Percentiles rank a stretch among this genome's conserved stretches.
Conservation (phyloP, 352 stramenopile species). For the Phytophthora nicotianae region DNA sequence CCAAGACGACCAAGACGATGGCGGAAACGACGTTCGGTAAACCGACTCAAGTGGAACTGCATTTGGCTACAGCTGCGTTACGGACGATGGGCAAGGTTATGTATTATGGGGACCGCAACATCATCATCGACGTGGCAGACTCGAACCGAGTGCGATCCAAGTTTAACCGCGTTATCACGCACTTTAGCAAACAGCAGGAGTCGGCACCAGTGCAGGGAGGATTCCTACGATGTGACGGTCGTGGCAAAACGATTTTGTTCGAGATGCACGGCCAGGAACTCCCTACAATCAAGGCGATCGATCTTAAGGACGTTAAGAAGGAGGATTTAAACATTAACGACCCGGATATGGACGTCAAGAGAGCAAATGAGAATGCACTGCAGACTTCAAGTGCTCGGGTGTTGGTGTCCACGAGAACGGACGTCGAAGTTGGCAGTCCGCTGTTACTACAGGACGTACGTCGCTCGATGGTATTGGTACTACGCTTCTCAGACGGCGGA, state of each 20-base stretch:
- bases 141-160: conserved; percentile 83
- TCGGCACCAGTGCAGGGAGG: conserved; percentile 58
- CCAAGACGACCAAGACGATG: conserved; percentile 64
- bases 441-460: conserved; percentile 52
- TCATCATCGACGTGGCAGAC: conserved; percentile 83
- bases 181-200: conserved; percentile 75
- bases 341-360: conserved; percentile 17
- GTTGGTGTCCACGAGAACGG: conserved; percentile 25
- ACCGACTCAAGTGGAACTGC: conserved; percentile 55
- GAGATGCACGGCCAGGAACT: conserved; percentile 70
- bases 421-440: conserved; percentile 44
- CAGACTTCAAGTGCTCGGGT: conserved; percentile 13
- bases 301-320: conserved; percentile 41
- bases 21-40: conserved; percentile 75
- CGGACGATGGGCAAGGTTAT: conserved; percentile 70
- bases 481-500: conserved; percentile 68
- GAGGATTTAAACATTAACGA: background rate
- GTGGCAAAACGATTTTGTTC: conserved; percentile 74
- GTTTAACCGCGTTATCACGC: conserved; percentile 85
- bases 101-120: conserved; percentile 79
- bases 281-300: conserved; percentile 55
- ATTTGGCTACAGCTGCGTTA: conserved; percentile 55
- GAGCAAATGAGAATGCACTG: conserved; percentile 9
- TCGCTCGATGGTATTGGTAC: conserved; percentile 49
- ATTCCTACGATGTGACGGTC: conserved; percentile 77